Conservation (phyloP, 148 eudicot genomes). For the Arctostaphylos glauca region DNA sequence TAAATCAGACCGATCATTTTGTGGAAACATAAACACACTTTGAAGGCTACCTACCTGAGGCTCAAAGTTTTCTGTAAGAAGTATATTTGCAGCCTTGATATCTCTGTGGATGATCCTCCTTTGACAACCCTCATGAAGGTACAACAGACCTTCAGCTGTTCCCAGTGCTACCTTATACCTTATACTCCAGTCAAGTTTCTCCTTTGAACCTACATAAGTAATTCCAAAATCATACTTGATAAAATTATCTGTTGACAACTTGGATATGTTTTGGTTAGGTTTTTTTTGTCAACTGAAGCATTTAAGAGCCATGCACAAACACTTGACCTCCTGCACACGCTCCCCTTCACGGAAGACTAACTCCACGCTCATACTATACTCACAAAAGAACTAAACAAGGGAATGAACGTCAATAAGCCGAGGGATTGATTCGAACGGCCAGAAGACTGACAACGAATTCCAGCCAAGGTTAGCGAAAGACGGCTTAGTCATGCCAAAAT, state of each 20-base stretch:
- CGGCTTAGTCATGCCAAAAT: too few species aligned
- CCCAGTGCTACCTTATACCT: conserved; percentile 84
- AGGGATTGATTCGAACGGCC: too few species aligned
- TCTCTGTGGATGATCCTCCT: conserved; percentile 88
- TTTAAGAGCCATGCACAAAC: too few species aligned
- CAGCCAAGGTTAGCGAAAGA: too few species aligned
- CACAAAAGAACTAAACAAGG: too few species aligned
- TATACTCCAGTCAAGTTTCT: conserved; percentile 50
- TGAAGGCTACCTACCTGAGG: conserved; percentile 67
- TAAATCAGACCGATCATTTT: not conserved
- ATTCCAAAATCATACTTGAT: not conserved
- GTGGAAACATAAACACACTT: not conserved
- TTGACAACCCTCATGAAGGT: conserved; percentile 80
- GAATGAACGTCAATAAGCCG: too few species aligned
- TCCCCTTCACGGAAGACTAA: too few species aligned
- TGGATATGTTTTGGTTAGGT: not conserved
- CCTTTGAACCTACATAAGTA: conserved; percentile 39
- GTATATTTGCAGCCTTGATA: conserved; percentile 83
- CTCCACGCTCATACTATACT: too few species aligned
- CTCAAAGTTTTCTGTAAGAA: conserved; percentile 64
- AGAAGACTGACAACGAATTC: too few species aligned
- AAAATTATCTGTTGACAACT: not conserved
- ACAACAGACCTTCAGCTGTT: conserved; percentile 71
- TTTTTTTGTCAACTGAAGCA: too few species aligned
- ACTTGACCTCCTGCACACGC: too few species aligned